phyloP scores from a whole-genome alignment of 208 protist species.

The Acanthamoeba royreba region DNA sequence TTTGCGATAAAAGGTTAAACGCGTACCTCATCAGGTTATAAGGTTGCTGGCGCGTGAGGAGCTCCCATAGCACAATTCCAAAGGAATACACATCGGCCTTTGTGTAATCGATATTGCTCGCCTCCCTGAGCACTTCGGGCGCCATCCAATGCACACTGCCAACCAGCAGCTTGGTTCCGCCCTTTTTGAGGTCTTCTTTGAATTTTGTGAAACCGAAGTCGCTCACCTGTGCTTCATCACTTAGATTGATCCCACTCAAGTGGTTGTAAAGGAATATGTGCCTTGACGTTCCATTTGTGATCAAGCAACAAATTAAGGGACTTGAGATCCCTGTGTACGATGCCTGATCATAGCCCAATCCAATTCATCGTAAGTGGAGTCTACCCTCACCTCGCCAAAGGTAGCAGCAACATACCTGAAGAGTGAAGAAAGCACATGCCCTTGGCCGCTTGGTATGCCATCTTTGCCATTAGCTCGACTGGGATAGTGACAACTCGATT shows the following conservation, averaged over 20 bases:
- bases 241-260: too few relatives aligned
- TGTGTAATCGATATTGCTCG: not conserved
- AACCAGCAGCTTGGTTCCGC: not conserved
- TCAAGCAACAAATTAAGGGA: not conserved
- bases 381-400: too few relatives aligned
- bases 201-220: too few relatives aligned
- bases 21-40: not conserved
- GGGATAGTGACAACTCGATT: not conserved
- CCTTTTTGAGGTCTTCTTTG: not conserved
- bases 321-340: not conserved
- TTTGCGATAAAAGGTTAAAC: not conserved
- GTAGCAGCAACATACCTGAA: too few relatives aligned
- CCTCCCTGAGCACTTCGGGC: not conserved
- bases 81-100: not conserved
- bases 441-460: not conserved
- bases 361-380: too few relatives aligned
- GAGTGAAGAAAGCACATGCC: not conserved
- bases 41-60: not conserved
- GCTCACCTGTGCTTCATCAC: too few relatives aligned
- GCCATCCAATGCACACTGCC: not conserved
- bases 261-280: too few relatives aligned
- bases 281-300: not conserved
- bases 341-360: too few relatives aligned
- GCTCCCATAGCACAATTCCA: not conserved
- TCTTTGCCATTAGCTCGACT: not conserved